These are phyloP conservation scores for Candida glaebosa DNA, from an alignment of 805 yeast genomes.

Conservation along the genomic window DNA sequence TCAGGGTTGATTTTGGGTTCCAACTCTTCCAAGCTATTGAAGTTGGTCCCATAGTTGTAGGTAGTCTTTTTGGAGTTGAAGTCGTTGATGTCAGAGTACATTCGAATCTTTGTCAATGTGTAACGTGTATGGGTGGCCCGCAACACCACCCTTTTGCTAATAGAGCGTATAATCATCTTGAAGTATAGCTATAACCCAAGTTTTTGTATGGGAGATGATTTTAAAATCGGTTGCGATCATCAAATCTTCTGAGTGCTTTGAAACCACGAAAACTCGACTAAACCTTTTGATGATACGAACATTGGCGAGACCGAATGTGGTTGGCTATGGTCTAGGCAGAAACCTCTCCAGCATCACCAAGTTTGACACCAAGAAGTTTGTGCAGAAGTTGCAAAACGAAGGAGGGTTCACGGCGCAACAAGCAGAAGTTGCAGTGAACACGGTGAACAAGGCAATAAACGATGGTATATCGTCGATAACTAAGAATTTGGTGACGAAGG, in stretches of 20 bases:
- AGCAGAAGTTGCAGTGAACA: slow-evolving; percentile 72
- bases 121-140: neutral
- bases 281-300: neutral
- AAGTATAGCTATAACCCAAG: no score
- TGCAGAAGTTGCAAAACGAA: slow-evolving; percentile 58
- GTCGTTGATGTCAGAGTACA: slow-evolving; percentile 27
- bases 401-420: slow-evolving; percentile 73
- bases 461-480: slow-evolving; percentile 78
- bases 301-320: neutral
- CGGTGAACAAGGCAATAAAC: slow-evolving; percentile 70
- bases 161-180: neutral
- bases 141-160: neutral
- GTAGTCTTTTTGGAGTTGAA: slow-evolving; percentile 34
- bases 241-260: no score
- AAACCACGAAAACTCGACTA: no score
- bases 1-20: slow-evolving; percentile 13
- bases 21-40: slow-evolving; percentile 16
- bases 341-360: slow-evolving; percentile 34
- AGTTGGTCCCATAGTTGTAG: slow-evolving; percentile 24
- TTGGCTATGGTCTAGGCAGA: slow-evolving; percentile 5
- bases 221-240: no score
- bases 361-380: slow-evolving; percentile 76
- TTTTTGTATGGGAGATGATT: neutral
- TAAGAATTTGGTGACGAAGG: slow-evolving; percentile 78
- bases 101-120: slow-evolving; percentile 1